Evolutionary conservation across 345 rosid species (phyloP).

Genomic region (Aquilaria sinensis): DNA sequence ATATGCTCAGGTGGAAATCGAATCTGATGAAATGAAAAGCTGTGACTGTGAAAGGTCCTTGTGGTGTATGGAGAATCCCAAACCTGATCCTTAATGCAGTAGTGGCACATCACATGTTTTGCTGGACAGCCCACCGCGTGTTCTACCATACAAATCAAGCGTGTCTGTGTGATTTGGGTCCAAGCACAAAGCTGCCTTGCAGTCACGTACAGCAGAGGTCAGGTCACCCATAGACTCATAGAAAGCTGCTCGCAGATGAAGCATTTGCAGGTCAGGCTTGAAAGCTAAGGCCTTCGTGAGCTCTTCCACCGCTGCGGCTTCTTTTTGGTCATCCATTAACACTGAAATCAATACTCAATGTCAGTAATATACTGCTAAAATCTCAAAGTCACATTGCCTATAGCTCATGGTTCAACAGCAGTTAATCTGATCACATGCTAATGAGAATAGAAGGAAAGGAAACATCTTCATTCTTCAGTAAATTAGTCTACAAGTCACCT

Average conservation of each 20-base stretch:
- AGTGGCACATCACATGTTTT: slow-evolving; percentile 22
- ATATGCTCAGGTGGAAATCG: neutral
- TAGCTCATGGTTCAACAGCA: too few relatives aligned
- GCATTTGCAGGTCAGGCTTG: slow-evolving; percentile 85
- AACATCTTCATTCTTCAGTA: too few relatives aligned
- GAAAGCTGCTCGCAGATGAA: slow-evolving; percentile 95
- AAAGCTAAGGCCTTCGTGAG: slow-evolving; percentile 80
- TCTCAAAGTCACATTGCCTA: too few relatives aligned
- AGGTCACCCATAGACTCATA: slow-evolving; percentile 72
- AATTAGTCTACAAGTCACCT: too few relatives aligned
- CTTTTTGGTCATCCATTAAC: slow-evolving; percentile 90
- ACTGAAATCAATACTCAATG: slow-evolving; percentile 33
- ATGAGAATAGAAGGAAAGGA: too few relatives aligned
- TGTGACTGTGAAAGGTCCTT: slow-evolving; percentile 10
- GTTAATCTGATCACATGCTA: too few relatives aligned
- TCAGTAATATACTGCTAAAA: slow-evolving; percentile 4
- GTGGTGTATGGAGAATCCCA: neutral
- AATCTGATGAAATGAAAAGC: neutral
- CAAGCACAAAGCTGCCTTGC: slow-evolving; percentile 90
- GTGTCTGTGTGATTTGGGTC: slow-evolving; percentile 77
- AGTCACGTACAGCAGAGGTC: slow-evolving; percentile 56
- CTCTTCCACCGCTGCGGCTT: slow-evolving; percentile 80
- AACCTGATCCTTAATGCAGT: slow-evolving; percentile 2
- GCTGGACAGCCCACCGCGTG: slow-evolving; percentile 36
- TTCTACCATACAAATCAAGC: slow-evolving; percentile 60